A percentile compares a stretch with the other conserved stretches of the same genome.
These are phyloP conservation scores for Globisporangium megalacanthum DNA, from an alignment of 352 stramenopile species.

Conservation along the genomic window DNA sequence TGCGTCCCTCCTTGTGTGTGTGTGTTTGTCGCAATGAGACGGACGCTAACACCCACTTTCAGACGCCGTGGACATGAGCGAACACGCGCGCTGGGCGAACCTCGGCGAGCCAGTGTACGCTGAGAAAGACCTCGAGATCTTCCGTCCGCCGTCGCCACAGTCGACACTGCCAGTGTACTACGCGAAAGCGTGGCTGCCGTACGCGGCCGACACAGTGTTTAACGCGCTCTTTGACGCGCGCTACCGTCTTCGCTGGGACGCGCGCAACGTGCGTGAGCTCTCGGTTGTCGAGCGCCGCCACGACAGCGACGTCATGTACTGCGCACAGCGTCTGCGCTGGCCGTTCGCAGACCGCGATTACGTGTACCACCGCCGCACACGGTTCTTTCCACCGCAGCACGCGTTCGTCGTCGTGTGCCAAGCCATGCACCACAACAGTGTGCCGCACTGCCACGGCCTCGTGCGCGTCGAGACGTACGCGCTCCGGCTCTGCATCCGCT, in stretches of 20 bases:
- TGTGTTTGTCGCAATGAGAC: not conserved
- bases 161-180: constrained; percentile 66
- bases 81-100: constrained; percentile 54
- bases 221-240: constrained; percentile 52
- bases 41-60: not conserved
- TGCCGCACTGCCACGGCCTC: constrained; percentile 25
- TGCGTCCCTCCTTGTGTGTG: constrained; percentile 15
- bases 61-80: constrained; percentile 68
- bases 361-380: constrained; percentile 60
- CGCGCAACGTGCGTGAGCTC: constrained; percentile 28
- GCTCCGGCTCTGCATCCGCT: constrained; percentile 56
- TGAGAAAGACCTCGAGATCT: constrained; percentile 73
- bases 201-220: constrained; percentile 65
- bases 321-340: constrained; percentile 48
- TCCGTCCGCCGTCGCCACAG: constrained; percentile 38
- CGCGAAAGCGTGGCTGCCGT: constrained; percentile 63
- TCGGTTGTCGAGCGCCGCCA: constrained; percentile 40
- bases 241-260: constrained; percentile 58
- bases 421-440: constrained; percentile 41
- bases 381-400: constrained; percentile 46
- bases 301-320: constrained; percentile 66
- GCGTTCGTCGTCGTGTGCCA: constrained; percentile 68
- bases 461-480: constrained; percentile 66
- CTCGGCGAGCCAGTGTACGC: constrained; percentile 64
- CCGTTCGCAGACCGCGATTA: constrained; percentile 71